Evolutionary conservation across 2,329 filamentous ascomycete genomes (phyloP), one percentile per base, ranked within the genome.

Genomic region (Colletotrichum theobromicola): DNA sequence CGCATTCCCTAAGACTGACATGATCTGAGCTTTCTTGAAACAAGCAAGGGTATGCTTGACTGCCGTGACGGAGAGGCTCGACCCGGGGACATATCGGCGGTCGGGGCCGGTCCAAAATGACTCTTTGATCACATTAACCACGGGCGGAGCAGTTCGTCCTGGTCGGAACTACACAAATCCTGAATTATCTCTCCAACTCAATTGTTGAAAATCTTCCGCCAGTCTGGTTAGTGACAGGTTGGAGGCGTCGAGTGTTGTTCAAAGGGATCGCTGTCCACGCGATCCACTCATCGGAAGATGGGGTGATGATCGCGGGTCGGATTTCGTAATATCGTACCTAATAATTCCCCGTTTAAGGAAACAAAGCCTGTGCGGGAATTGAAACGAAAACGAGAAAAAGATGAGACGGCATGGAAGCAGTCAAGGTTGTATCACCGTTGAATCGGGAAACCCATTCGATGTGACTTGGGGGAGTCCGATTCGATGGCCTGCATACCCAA

Each of bases 381-480:
- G 72, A 74, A 72, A 58, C 72, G 62, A 63, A 74, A 67, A 74
- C 55, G 55, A 72, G 55, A 34, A 46, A 46, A 67, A 66, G 28
- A 32, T 74, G 72, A 71, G 72, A 72, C 68, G 72, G 68, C 32
- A 13, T 35, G 21, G 46, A 34, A 50, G 32, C n/a, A 50, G 16
- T 63, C 57, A 72, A 72, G 61, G 68, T 74, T 67, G 72, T 30
- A 53, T 46, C 68, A 67, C 42, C 32, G 32, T 63, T 62, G 42
- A 67, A 62, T 63, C 68, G 62, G 72, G 68, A 46, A 72, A 72
- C 15, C 57, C 57, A 58, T 72, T 72, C 68, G 34, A 62, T 72
- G 26, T 57, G 9, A 34, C 21, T 35, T 62, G 61, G 55, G 72
- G 68, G 21, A 50, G 57, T 67, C 62, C 62, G 68, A 57, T 60